Percentiles rank a stretch among this genome's conserved stretches.
phyloP scores from a whole-genome alignment of 768 basidiomycete genomes.

The Lentinula detonsa region DNA sequence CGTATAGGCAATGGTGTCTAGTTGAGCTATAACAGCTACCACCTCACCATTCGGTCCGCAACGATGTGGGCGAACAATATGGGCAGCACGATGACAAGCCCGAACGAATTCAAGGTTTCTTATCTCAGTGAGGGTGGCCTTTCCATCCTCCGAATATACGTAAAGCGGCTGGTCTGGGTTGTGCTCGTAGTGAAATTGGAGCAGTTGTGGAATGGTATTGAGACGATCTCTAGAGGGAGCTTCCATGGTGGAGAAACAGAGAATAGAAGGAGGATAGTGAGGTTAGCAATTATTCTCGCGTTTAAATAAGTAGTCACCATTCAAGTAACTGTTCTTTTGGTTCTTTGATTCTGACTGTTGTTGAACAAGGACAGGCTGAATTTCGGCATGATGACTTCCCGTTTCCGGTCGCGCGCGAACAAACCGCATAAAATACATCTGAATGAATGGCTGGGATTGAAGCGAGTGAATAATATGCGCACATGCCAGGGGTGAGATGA shows the following conservation, averaged over 20 bases:
- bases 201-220: constrained; percentile 16
- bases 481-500: no score
- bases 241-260: neutral
- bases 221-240: neutral
- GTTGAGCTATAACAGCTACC: constrained; percentile 28
- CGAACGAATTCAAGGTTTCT: constrained; percentile 38
- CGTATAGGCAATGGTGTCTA: constrained; percentile 33
- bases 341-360: no score
- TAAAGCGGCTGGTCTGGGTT: constrained; percentile 25
- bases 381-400: no score
- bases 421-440: no score
- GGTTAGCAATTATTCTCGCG: neutral
- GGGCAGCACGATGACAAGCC: constrained; percentile 37
- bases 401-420: no score
- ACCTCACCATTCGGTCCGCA: constrained; percentile 20
- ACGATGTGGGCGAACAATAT: constrained; percentile 28
- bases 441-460: no score
- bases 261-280: neutral
- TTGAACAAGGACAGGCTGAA: no score
- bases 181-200: constrained; percentile 26
- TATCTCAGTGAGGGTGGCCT: constrained; percentile 18
- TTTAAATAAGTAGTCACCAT: neutral
- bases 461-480: no score
- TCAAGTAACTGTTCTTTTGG: no score
- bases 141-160: constrained; percentile 19